Conservation (phyloP, 2,329 filamentous ascomycete species). For the Colletotrichum sansevieriae region DNA sequence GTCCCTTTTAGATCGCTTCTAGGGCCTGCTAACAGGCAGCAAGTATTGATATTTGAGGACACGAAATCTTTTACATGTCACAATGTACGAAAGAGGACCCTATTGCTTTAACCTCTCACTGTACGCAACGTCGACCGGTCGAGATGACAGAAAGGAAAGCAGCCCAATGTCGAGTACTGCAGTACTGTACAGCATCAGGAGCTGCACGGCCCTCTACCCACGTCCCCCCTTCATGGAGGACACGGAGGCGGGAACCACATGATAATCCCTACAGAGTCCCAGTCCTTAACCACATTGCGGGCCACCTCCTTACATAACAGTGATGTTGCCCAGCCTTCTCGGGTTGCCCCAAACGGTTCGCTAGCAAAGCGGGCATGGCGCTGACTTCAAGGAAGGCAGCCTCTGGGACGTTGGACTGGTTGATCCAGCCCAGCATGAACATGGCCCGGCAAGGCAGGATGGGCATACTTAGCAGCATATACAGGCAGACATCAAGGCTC, state of each 20-base stretch:
- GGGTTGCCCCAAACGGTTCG: too few species aligned
- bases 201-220: conserved; percentile 12
- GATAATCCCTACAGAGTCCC: too few species aligned
- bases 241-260: too few species aligned
- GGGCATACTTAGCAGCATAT: background rate
- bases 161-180: too few species aligned
- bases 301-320: background rate
- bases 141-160: background rate
- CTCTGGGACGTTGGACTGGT: too few species aligned
- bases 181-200: background rate
- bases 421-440: too few species aligned
- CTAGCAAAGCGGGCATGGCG: too few species aligned
- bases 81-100: background rate
- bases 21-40: background rate
- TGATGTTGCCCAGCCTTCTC: too few species aligned
- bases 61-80: background rate
- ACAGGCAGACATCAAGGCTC: background rate
- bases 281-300: too few species aligned
- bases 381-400: too few species aligned
- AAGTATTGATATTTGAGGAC: background rate
- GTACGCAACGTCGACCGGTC: conserved; percentile 19
- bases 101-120: conserved; percentile 13
- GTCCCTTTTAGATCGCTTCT: background rate
- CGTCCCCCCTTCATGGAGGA: too few species aligned
- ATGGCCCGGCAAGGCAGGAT: too few species aligned